Percentiles rank a stretch among this genome's conserved stretches.
These are phyloP conservation scores for Cucurbita pepo DNA, from an alignment of 306 rosid genomes.

Conservation along the genomic window DNA sequence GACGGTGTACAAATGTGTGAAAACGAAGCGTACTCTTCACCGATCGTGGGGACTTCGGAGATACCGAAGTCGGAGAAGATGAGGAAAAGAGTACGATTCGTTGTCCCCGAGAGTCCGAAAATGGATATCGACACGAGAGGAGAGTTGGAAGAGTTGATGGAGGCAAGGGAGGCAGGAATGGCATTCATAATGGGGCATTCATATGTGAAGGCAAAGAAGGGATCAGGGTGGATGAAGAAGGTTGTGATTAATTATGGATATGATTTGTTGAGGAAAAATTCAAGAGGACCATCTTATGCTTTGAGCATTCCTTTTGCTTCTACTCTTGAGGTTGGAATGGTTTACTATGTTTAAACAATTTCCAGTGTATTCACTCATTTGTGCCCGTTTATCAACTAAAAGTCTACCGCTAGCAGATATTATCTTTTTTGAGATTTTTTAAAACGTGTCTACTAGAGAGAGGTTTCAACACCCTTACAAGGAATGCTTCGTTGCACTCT, in stretches of 20 bases:
- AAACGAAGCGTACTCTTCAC: slow-evolving; percentile 17
- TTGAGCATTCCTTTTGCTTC: slow-evolving; percentile 80
- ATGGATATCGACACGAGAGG: slow-evolving; percentile 34
- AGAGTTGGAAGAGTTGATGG: slow-evolving; percentile 76
- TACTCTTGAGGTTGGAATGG: slow-evolving; percentile 92
- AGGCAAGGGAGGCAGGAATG: slow-evolving; percentile 91
- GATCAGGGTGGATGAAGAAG: slow-evolving; percentile 71
- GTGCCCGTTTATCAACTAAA: neutral
- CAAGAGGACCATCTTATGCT: slow-evolving; percentile 74
- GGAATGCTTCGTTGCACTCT: too few species aligned
- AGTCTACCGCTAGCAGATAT: too few species aligned
- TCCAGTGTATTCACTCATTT: slow-evolving; percentile 5
- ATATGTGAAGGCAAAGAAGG: slow-evolving; percentile 80
- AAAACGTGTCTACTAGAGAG: too few species aligned
- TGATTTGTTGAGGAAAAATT: slow-evolving; percentile 90
- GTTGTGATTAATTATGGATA: slow-evolving; percentile 72
- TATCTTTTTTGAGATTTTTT: too few species aligned
- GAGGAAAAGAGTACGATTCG: slow-evolving; percentile 70
- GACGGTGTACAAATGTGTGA: slow-evolving; percentile 55
- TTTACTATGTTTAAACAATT: slow-evolving; percentile 43
- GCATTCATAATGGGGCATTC: slow-evolving; percentile 94
- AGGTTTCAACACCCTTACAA: too few species aligned
- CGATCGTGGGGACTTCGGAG: slow-evolving; percentile 38
- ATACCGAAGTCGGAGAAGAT: slow-evolving; percentile 23
- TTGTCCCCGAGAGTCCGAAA: slow-evolving; percentile 55